A percentile compares a stretch with the other conserved stretches of the same genome.
phyloP scores from a whole-genome alignment of 441 rosid genomes.

The Gossypium gossypioides region DNA sequence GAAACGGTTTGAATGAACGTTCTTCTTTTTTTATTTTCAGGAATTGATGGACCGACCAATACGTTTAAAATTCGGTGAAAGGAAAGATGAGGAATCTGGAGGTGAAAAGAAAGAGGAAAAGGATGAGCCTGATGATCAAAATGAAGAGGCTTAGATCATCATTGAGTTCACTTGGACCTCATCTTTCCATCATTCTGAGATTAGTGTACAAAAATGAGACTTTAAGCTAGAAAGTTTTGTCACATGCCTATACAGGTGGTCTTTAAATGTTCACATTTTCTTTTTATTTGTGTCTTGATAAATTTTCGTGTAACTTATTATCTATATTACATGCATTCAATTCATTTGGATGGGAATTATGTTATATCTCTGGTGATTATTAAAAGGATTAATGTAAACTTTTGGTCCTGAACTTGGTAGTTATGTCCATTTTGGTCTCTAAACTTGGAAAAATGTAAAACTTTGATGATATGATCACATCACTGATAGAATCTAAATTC shows the following conservation, averaged over 20 bases:
- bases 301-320: no score
- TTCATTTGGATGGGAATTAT: no score
- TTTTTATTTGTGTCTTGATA: no score
- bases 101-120: conserved; percentile 33
- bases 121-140: conserved; percentile 23
- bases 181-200: conserved; percentile 8
- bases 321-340: no score
- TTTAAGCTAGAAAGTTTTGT: background rate
- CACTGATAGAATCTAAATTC: no score
- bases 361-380: no score
- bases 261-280: background rate
- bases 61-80: conserved; percentile 50
- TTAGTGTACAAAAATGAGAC: conserved; percentile 4
- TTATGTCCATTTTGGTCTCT: no score
- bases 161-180: background rate
- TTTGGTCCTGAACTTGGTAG: no score
- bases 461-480: no score
- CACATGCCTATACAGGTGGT: conserved; percentile 1
- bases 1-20: background rate
- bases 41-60: conserved; percentile 77
- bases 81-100: conserved; percentile 32
- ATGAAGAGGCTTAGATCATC: conserved; percentile 15
- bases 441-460: no score
- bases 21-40: conserved; percentile 26
- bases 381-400: no score